phyloP scores from a whole-genome alignment of 805 yeast genomes.

The Candida yuanshanica region DNA sequence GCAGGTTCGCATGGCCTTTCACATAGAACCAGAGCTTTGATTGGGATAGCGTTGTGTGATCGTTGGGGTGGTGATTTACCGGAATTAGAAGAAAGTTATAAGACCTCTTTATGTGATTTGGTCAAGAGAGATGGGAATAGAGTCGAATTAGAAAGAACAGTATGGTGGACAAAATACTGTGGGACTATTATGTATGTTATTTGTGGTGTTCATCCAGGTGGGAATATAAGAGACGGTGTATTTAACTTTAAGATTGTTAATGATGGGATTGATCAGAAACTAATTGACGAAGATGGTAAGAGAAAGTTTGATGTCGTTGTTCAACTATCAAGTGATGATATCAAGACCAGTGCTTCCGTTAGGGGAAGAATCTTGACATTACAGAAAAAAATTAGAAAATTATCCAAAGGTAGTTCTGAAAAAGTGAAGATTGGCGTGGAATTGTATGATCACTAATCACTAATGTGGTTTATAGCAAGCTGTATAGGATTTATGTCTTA shows the following conservation, averaged over 20 bases:
- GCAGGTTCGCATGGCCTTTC: constrained; percentile 74
- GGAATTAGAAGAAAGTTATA: constrained; percentile 42
- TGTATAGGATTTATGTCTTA: too few species aligned
- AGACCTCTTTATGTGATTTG: constrained; percentile 40
- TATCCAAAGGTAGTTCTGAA: constrained; percentile 44
- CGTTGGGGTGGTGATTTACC: constrained; percentile 82
- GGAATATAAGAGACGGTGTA: constrained; percentile 60
- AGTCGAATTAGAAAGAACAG: constrained; percentile 38
- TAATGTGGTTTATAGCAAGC: too few species aligned
- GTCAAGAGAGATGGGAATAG: constrained; percentile 41
- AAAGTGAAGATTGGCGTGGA: constrained; percentile 49
- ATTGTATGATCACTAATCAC: constrained; percentile 28
- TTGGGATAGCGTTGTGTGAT: constrained; percentile 70
- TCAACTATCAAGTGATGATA: constrained; percentile 43
- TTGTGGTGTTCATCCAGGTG: constrained; percentile 80
- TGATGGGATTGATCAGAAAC: constrained; percentile 16
- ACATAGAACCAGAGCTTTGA: constrained; percentile 62
- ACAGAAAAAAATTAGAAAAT: constrained; percentile 55
- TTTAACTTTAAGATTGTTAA: constrained; percentile 37
- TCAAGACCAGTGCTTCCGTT: constrained; percentile 55
- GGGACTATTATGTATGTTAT: constrained; percentile 73
- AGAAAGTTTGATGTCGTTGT: constrained; percentile 35
- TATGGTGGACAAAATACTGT: constrained; percentile 70
- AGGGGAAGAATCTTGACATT: constrained; percentile 51
- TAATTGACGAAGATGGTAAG: constrained; percentile 24